These are phyloP conservation scores for Aspergillus ibericus DNA, from an alignment of 2,329 filamentous ascomycete genomes.

Conservation along the genomic window DNA sequence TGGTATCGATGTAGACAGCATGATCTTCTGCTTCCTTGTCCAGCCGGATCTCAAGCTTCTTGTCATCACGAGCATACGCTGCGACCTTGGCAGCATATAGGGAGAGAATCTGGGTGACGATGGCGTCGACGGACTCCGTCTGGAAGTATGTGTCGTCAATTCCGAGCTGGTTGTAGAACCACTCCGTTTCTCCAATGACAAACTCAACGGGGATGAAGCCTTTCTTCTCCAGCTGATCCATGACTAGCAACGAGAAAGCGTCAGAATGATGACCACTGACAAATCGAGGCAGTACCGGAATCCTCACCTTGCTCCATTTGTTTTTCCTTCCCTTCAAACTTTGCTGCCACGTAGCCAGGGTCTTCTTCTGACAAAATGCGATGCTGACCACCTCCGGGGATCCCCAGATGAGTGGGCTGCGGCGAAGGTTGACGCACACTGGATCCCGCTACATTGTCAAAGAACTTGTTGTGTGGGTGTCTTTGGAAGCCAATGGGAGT, in stretches of 20 bases:
- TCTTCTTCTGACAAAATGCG: slow-evolving; percentile 82
- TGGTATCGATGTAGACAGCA: slow-evolving; percentile 98
- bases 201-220: slow-evolving; percentile 84
- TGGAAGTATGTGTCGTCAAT: slow-evolving; percentile 99
- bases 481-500: slow-evolving; percentile 46
- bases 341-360: slow-evolving; percentile 90
- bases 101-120: slow-evolving; percentile 91
- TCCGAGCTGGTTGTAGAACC: slow-evolving; percentile 97
- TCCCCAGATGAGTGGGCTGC: slow-evolving; percentile 80
- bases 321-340: slow-evolving; percentile 86
- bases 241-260: slow-evolving; percentile 57
- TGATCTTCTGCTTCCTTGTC: slow-evolving; percentile 95
- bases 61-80: slow-evolving; percentile 88
- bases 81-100: slow-evolving; percentile 97
- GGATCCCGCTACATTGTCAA: slow-evolving; percentile 55
- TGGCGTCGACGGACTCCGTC: slow-evolving; percentile 80
- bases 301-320: slow-evolving; percentile 78
- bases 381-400: slow-evolving; percentile 62
- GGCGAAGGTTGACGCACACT: slow-evolving; percentile 73
- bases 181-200: slow-evolving; percentile 80
- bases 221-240: slow-evolving; percentile 72
- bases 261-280: background rate
- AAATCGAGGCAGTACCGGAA: background rate
- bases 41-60: slow-evolving; percentile 87
- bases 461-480: slow-evolving; percentile 55